Base-by-base conservation (phyloP, 2,329 filamentous ascomycete genomes). In the Scortechinia acanthostroma region DNA sequence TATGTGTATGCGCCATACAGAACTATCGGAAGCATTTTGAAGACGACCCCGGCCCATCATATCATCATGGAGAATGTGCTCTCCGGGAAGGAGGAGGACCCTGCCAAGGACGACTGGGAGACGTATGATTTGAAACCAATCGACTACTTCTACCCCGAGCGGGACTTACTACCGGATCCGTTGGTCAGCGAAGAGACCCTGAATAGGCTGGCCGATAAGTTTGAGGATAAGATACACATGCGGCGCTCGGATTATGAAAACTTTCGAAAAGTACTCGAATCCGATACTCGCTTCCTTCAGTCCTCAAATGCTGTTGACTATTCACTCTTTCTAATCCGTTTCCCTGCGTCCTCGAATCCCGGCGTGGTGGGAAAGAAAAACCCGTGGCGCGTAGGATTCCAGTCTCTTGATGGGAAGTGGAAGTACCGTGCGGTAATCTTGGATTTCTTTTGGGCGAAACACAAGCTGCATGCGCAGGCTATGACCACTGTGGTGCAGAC, bases 381-480 rank as follows among this genome's bases (percentile, higher is more conserved):
- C 0, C 52, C 52, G 4, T 89, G 84, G 84, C 69, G 83, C 10
- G 73, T 66, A 0, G 85, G 85, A 0, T 54, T 88, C 0, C 52
- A 61, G 1, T 84, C 81, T 6, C 65, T 71, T 0, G 79, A 87
- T 53, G 76, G 76, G 0, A 77, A 77, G 52, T 84, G 81, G 69
- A 65, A 81, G 13, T 89, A 87, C 54, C 73, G 84, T 2, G 80
- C 75, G 3, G 73, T 82, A 0, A 62, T 89, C 14, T 66, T 89
- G 23, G 86, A 89, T 59, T 89, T 90, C 62, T 88, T 89, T 66
- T 89, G 85, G 85, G 77, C 83, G 0, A 86, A 84, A 60, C 83
- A 88, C 59, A 83, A 82, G 51, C 53, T 81, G 0, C 81, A 78
- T 45, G 78, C 86, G 1, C 76, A 73, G 57, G 68, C 76, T 1